phyloP scores from a whole-genome alignment of 2,329 filamentous ascomycete species.

The Incumbomyces lentus region DNA sequence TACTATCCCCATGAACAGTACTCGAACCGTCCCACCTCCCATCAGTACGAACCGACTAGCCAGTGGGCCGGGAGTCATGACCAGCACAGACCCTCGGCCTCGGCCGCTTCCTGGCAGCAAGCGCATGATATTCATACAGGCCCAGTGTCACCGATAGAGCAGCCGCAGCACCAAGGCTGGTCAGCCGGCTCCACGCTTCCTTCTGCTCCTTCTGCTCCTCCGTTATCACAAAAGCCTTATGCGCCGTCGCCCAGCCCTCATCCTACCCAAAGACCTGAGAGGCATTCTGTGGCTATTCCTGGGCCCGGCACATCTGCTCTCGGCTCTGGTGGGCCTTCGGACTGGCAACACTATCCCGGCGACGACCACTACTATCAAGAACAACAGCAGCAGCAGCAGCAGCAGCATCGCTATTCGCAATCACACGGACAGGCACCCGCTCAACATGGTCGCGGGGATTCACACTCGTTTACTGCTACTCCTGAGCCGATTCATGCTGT shows the following conservation, averaged over 20 bases:
- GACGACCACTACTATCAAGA: slow-evolving; percentile 1
- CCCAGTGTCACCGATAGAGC: slow-evolving; percentile 18
- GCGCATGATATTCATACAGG: slow-evolving; percentile 9
- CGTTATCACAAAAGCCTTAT: slow-evolving; percentile 9
- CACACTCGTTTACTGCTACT: not conserved
- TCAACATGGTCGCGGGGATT: not conserved
- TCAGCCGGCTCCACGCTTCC: slow-evolving; percentile 1
- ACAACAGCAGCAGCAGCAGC: not conserved
- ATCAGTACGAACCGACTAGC: slow-evolving; percentile 24
- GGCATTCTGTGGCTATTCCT: slow-evolving; percentile 4
- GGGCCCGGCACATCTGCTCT: slow-evolving; percentile 26
- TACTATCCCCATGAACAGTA: slow-evolving; percentile 24
- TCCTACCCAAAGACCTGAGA: slow-evolving; percentile 1
- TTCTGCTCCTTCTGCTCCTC: slow-evolving; percentile 6
- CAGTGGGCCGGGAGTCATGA: slow-evolving; percentile 8
- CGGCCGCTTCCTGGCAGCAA: slow-evolving; percentile 8
- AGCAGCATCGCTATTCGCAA: not conserved
- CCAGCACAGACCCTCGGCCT: slow-evolving; percentile 9
- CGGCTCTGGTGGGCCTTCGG: slow-evolving; percentile 34
- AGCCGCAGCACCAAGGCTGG: slow-evolving; percentile 5
- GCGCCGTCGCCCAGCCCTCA: slow-evolving; percentile 19
- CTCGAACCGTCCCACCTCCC: slow-evolving; percentile 23
- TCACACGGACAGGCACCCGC: too few species aligned
- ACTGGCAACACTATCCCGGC: slow-evolving; percentile 34
- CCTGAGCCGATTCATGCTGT: slow-evolving; percentile 4